phyloP scores from a whole-genome alignment of 345 rosid genomes.

The Heritiera littoralis region DNA sequence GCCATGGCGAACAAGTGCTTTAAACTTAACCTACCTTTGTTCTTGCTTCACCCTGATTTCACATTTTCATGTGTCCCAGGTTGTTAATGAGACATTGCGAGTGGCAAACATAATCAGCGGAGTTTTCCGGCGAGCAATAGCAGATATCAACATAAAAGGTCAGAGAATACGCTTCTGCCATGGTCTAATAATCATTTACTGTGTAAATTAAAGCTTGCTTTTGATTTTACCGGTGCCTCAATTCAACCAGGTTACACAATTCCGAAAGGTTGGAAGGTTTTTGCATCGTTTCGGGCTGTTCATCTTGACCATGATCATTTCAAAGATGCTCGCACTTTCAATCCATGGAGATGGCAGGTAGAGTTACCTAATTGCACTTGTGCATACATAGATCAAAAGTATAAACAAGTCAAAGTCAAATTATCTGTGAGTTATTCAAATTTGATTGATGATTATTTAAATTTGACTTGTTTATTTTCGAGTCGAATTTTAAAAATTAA shows the following conservation, averaged over 20 bases:
- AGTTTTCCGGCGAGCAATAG: slow-evolving; percentile 73
- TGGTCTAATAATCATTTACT: neutral
- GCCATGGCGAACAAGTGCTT: neutral
- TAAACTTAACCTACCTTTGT: neutral
- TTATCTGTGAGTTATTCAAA: no score
- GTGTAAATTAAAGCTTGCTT: neutral
- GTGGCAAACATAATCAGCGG: slow-evolving; percentile 93
- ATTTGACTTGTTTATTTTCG: no score
- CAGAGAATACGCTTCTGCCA: neutral
- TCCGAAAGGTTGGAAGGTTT: slow-evolving; percentile 95
- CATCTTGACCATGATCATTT: slow-evolving; percentile 81
- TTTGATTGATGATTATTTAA: no score
- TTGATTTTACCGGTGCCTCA: neutral
- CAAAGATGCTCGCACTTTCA: slow-evolving; percentile 88
- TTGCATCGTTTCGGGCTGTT: slow-evolving; percentile 94
- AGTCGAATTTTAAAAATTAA: no score
- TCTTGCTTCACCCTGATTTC: neutral
- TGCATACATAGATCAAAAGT: no score
- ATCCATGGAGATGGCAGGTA: slow-evolving; percentile 97
- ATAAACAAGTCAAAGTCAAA: no score
- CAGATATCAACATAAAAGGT: slow-evolving; percentile 83
- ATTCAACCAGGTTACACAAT: slow-evolving; percentile 70
- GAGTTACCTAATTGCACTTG: neutral
- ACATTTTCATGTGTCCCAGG: slow-evolving; percentile 40
- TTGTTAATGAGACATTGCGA: slow-evolving; percentile 88